Conservation (phyloP, 1,139 yeast species). For the Yamadazyma sp. region DNA sequence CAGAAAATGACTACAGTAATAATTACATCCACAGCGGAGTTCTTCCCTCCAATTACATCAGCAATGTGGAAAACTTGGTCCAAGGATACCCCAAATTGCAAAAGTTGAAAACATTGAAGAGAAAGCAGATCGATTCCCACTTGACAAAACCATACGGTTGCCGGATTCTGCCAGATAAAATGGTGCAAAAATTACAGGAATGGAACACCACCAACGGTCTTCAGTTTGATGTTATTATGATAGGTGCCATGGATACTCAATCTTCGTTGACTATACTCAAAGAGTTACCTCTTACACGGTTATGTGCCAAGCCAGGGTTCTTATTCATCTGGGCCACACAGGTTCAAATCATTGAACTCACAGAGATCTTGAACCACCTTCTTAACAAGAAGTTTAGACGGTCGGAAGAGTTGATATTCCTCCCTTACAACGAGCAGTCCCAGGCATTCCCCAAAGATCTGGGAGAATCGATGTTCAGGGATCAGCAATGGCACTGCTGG, state of each 20-base stretch:
- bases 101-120: conserved; percentile 62
- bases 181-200: conserved; percentile 53
- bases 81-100: conserved; percentile 87
- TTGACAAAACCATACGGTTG: conserved; percentile 69
- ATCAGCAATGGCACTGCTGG: conserved; percentile 91
- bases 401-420: conserved; percentile 80
- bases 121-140: conserved; percentile 44
- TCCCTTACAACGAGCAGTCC: conserved; percentile 58
- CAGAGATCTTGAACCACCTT: conserved; percentile 53
- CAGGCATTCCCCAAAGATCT: conserved; percentile 52
- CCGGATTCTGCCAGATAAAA: conserved; percentile 49
- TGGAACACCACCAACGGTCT: conserved; percentile 62
- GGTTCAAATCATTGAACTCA: conserved; percentile 63
- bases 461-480: conserved; percentile 28
- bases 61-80: conserved; percentile 63
- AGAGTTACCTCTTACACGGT: conserved; percentile 65
- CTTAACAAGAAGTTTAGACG: conserved; percentile 82
- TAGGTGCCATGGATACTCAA: conserved; percentile 73
- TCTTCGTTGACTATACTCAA: conserved; percentile 62
- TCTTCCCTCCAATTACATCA: conserved; percentile 60
- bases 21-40: conserved; percentile 61
- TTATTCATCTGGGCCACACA: conserved; percentile 85
- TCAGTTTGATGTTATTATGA: conserved; percentile 86
- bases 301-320: conserved; percentile 84
- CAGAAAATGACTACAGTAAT: conserved; percentile 68